Percentiles rank a stretch among this genome's conserved stretches.
These are phyloP conservation scores for Plasmodium chabaudi DNA, from an alignment of 169 alveolate genomes.

Conservation along the genomic window DNA sequence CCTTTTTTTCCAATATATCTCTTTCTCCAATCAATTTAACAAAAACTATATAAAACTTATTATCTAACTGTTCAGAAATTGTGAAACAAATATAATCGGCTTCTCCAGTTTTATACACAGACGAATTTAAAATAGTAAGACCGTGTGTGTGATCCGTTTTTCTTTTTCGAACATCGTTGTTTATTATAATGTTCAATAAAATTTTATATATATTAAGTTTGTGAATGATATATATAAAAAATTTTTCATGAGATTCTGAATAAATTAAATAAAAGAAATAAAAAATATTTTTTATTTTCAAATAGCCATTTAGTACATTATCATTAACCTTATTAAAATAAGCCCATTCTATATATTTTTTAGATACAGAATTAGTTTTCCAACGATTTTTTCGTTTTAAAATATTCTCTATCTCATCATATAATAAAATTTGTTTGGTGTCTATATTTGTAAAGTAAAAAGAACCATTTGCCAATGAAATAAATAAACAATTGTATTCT, in stretches of 20 bases:
- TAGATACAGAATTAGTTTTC: not conserved
- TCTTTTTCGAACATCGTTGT: too few species aligned
- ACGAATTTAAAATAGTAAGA: conserved; percentile 6
- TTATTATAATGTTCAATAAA: not conserved
- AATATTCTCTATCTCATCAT: not conserved
- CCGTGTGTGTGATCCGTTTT: not conserved
- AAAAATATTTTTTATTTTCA: conserved; percentile 6
- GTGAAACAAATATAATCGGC: conserved; percentile 28
- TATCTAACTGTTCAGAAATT: not conserved
- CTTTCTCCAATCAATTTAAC: conserved; percentile 3
- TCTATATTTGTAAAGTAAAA: conserved; percentile 24
- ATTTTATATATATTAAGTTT: conserved; percentile 7
- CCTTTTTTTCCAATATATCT: not conserved
- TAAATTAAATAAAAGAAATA: conserved; percentile 32
- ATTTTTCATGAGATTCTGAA: conserved; percentile 36
- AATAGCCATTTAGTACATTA: conserved; percentile 35
- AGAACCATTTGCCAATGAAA: conserved; percentile 36
- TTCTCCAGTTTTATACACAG: conserved; percentile 8
- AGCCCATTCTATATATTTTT: conserved; percentile 16
- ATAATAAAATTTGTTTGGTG: conserved; percentile 24
- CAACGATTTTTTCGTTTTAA: not conserved
- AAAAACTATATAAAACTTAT: conserved; percentile 22
- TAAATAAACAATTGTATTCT: conserved; percentile 24
- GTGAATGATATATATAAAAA: conserved; percentile 36
- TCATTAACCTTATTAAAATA: conserved; percentile 40